Evolutionary conservation across 2,329 filamentous ascomycete genomes (phyloP), one percentile per base, ranked within the genome.

Genomic region (Aspergillus ochraceoroseus): DNA sequence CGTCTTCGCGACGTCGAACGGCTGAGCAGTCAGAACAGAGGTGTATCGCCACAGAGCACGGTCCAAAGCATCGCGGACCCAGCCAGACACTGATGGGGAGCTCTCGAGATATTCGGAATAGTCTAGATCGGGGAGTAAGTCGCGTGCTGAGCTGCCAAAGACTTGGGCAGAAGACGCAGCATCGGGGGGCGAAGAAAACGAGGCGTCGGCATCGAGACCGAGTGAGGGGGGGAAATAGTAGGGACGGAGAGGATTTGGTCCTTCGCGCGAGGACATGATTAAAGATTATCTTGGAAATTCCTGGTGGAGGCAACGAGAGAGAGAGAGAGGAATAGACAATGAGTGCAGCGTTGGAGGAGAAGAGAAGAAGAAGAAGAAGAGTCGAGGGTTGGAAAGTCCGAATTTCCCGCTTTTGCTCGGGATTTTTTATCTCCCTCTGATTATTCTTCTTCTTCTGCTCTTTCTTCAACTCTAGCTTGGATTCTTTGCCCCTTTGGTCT

Each of bases 1-100:
- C 9, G 83, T 92, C 75, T 95, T 96, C 58, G 90, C 88, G 43
- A 95, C 89, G 71, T 96, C 92, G 64, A 98, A 96, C 9, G 92
- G 92, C 67, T 98, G 92, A 38, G 87, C 85, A 61, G 95, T 82
- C 57, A 96, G 66, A 15, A 95, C 82, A 43, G 83, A 87, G 9
- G 83, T 84, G 68, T 98, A 98, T 61, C 92, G 90, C 82, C 89
- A 94, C 64, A 94, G 62, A 50, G 92, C 79, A 62, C 89, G 83
- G 61, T 96, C 88, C 32, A 95, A 60, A 46, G 94, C 70, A 48
- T 83, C 82, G 60, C 84, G 86, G 29, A 83, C 72, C 49, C 84
- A 84, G 53, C 86, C 83, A 7, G 87, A 74, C 18, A 81, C 75
- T 1, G 85, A 86, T 0, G 85, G 85, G 18, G 84, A 86, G 14